Evolutionary conservation across 352 stramenopile genomes (phyloP).

Genomic region (Phytophthora uliginosa): DNA sequence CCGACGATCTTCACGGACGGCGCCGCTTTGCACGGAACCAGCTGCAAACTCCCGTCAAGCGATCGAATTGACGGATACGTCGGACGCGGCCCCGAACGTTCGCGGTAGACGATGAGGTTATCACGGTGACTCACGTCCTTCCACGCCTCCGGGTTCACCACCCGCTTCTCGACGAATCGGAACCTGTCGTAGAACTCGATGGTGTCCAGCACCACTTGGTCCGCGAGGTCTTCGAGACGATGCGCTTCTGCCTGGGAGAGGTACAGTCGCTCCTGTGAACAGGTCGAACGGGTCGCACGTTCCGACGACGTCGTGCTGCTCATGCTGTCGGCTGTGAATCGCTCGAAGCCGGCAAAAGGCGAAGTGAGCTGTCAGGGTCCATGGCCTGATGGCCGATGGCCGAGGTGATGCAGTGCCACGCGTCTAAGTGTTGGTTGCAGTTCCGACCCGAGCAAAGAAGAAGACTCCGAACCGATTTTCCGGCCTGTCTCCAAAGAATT

Average conservation of each 20-base stretch:
- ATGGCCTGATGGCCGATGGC: neutral
- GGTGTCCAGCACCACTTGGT: slow-evolving; percentile 50
- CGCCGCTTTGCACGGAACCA: slow-evolving; percentile 41
- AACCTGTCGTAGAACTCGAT: slow-evolving; percentile 51
- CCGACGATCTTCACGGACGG: slow-evolving; percentile 48
- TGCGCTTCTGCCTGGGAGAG: slow-evolving; percentile 31
- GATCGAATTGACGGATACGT: slow-evolving; percentile 47
- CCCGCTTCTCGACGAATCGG: slow-evolving; percentile 41
- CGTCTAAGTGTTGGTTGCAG: slow-evolving; percentile 22
- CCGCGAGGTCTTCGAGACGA: slow-evolving; percentile 38
- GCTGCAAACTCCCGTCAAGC: slow-evolving; percentile 35
- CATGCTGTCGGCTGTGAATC: slow-evolving; percentile 15
- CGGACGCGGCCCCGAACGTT: slow-evolving; percentile 33
- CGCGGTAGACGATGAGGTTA: slow-evolving; percentile 59
- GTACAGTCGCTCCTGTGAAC: slow-evolving; percentile 25
- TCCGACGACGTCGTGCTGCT: slow-evolving; percentile 40
- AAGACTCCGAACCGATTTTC: slow-evolving; percentile 26
- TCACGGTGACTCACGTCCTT: slow-evolving; percentile 55
- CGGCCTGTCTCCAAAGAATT: slow-evolving; percentile 12
- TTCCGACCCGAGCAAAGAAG: neutral
- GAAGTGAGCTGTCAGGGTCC: slow-evolving; percentile 17
- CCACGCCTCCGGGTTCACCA: slow-evolving; percentile 50
- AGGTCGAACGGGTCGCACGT: slow-evolving; percentile 13
- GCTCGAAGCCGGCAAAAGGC: slow-evolving; percentile 3
- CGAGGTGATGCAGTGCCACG: slow-evolving; percentile 3